Percentiles rank a stretch among this genome's conserved stretches.
Conservation (phyloP, 441 rosid genomes). For the Viola pubescens region DNA sequence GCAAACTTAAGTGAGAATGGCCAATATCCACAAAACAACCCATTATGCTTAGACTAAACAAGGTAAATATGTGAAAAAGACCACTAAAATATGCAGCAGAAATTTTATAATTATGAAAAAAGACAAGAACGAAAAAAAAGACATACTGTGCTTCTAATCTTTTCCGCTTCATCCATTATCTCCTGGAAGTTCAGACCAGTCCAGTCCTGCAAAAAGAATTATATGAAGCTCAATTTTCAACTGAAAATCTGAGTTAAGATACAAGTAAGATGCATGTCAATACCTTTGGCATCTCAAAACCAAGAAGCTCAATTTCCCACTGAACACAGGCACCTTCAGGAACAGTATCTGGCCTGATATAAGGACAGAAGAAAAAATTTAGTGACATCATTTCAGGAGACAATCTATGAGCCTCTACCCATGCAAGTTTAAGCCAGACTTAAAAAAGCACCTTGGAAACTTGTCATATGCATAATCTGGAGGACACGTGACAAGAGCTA, state of each 20-base stretch:
- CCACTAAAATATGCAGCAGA: neutral
- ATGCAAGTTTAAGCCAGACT: constrained; percentile 3
- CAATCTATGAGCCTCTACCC: neutral
- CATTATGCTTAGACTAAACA: neutral
- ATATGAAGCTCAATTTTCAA: neutral
- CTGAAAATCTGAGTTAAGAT: neutral
- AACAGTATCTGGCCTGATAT: constrained; percentile 66
- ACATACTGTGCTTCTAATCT: constrained; percentile 76
- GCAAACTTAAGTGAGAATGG: neutral
- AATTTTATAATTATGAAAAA: neutral
- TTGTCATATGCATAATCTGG: constrained; percentile 97
- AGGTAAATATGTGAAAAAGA: neutral
- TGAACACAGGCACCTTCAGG: constrained; percentile 85
- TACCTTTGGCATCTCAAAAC: constrained; percentile 95
- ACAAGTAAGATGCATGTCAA: neutral
- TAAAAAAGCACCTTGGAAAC: constrained; percentile 53
- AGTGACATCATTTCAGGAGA: neutral
- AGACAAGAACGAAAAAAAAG: neutral
- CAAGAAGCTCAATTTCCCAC: constrained; percentile 97
- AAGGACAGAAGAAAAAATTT: constrained; percentile 13
- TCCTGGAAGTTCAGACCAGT: constrained; percentile 82
- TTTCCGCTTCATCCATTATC: constrained; percentile 94
- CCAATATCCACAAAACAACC: neutral
- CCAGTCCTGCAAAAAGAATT: constrained; percentile 69
- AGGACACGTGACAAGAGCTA: constrained; percentile 88